phyloP scores from a whole-genome alignment of 2,329 filamentous ascomycete genomes.

The Colletotrichum lupini region DNA sequence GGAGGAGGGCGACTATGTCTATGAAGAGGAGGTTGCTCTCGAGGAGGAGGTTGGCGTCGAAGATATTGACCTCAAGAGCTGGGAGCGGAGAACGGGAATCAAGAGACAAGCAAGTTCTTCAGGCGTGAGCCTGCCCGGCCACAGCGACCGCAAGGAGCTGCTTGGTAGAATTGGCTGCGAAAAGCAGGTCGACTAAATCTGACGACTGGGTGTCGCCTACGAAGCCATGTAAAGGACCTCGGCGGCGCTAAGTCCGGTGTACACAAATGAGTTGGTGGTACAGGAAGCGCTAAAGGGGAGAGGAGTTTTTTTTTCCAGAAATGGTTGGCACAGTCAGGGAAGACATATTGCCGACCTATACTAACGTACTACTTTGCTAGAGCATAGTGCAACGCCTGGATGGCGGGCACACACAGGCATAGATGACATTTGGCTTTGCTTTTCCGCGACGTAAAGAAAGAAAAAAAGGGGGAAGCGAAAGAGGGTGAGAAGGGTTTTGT shows the following conservation, averaged over 20 bases:
- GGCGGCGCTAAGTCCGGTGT: not conserved
- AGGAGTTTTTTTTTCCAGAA: slow-evolving; percentile 12
- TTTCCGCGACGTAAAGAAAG: slow-evolving; percentile 1
- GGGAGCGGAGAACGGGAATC: slow-evolving; percentile 67
- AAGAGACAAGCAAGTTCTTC: slow-evolving; percentile 65
- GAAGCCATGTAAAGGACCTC: not conserved
- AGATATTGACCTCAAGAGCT: slow-evolving; percentile 73
- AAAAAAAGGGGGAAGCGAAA: not conserved
- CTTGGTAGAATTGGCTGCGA: slow-evolving; percentile 86
- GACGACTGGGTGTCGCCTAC: not conserved
- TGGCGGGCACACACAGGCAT: slow-evolving; percentile 27
- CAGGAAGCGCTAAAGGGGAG: not conserved
- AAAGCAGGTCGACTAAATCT: slow-evolving; percentile 70
- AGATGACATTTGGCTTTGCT: slow-evolving; percentile 26
- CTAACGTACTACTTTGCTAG: slow-evolving; percentile 27
- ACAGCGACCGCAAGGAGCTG: slow-evolving; percentile 83
- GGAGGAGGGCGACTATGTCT: slow-evolving; percentile 69
- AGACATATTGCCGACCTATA: not conserved
- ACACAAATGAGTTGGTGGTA: slow-evolving; percentile 1
- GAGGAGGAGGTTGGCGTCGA: slow-evolving; percentile 84
- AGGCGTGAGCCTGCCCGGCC: slow-evolving; percentile 74
- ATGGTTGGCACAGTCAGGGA: not conserved
- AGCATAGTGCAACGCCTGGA: slow-evolving; percentile 27
- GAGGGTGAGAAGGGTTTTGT: not conserved
- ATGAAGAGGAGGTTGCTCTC: slow-evolving; percentile 66